phyloP scores from a whole-genome alignment of 2,329 filamentous ascomycete species.

The Saccharata proteae region DNA sequence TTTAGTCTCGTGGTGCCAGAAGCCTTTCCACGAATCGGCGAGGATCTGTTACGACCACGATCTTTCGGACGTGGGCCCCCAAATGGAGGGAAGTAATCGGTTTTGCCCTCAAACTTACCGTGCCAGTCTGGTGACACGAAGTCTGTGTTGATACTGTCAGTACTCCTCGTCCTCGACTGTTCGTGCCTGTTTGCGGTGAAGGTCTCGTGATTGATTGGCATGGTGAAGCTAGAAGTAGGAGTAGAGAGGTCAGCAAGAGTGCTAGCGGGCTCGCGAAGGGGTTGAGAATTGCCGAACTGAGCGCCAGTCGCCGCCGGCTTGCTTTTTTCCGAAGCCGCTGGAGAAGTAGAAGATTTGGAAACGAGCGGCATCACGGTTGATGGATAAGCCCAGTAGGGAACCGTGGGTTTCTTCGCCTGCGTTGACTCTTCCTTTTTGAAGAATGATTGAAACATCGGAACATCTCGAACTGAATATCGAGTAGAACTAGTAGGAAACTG shows the following conservation, averaged over 20 bases:
- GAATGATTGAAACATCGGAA: no score
- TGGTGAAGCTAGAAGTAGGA: slow-evolving; percentile 9
- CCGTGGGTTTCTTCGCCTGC: not conserved
- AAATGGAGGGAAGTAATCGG: slow-evolving; percentile 35
- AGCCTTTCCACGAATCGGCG: no score
- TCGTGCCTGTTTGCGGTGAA: slow-evolving; percentile 10
- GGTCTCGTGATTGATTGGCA: slow-evolving; percentile 9
- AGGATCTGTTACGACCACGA: no score
- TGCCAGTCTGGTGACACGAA: slow-evolving; percentile 35
- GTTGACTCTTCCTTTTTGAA: no score
- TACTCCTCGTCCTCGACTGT: slow-evolving; percentile 32
- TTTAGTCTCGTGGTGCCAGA: no score
- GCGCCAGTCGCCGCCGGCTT: no score
- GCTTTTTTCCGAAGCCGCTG: not conserved
- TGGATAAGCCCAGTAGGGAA: slow-evolving; percentile 10
- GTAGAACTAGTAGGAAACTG: no score
- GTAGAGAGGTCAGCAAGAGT: no score
- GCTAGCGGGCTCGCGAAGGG: no score
- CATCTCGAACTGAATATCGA: no score
- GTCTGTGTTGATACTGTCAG: slow-evolving; percentile 37
- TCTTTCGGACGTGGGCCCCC: no score
- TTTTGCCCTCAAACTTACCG: slow-evolving; percentile 31
- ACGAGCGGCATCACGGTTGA: slow-evolving; percentile 9
- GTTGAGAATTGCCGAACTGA: no score
- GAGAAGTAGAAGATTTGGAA: not conserved